phyloP scores from a whole-genome alignment of 768 basidiomycete species.

The Pleurotus cornucopiae region DNA sequence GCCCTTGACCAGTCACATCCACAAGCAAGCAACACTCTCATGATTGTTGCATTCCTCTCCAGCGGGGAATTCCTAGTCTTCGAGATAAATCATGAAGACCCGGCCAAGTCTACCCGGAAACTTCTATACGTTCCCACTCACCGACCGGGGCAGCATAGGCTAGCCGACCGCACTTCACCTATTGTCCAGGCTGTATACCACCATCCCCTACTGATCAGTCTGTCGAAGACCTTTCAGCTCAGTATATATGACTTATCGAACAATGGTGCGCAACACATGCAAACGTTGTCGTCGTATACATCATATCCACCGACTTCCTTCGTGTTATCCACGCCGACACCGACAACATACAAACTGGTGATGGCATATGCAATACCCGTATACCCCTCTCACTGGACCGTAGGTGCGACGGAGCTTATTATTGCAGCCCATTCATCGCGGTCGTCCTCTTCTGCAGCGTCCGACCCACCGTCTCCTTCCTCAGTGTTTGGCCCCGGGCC shows the following conservation, averaged over 20 bases:
- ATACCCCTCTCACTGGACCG: conserved; percentile 78
- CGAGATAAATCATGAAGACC: conserved; percentile 42
- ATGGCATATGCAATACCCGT: conserved; percentile 74
- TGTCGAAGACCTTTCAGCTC: conserved; percentile 64
- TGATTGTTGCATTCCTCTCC: conserved; percentile 59
- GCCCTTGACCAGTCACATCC: conserved; percentile 75
- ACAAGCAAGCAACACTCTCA: conserved; percentile 28
- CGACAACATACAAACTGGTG: conserved; percentile 64
- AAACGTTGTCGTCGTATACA: conserved; percentile 72
- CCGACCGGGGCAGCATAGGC: conserved; percentile 11
- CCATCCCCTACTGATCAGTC: conserved; percentile 70
- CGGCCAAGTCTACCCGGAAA: conserved; percentile 36
- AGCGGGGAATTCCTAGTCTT: conserved; percentile 67
- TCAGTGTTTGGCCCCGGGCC: conserved; percentile 11
- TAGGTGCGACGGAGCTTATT: conserved; percentile 72
- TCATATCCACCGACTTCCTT: conserved; percentile 77
- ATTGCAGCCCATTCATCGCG: conserved; percentile 37
- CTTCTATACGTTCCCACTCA: conserved; percentile 45
- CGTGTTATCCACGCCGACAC: conserved; percentile 64
- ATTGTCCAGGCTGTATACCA: conserved; percentile 71
- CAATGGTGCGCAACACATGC: conserved; percentile 42
- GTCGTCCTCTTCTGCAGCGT: conserved; percentile 12
- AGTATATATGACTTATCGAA: conserved; percentile 70
- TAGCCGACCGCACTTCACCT: conserved; percentile 32
- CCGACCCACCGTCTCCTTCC: conserved; percentile 14